Base-by-base conservation (phyloP, 306 rosid genomes). In the Dryas alaskensis region DNA sequence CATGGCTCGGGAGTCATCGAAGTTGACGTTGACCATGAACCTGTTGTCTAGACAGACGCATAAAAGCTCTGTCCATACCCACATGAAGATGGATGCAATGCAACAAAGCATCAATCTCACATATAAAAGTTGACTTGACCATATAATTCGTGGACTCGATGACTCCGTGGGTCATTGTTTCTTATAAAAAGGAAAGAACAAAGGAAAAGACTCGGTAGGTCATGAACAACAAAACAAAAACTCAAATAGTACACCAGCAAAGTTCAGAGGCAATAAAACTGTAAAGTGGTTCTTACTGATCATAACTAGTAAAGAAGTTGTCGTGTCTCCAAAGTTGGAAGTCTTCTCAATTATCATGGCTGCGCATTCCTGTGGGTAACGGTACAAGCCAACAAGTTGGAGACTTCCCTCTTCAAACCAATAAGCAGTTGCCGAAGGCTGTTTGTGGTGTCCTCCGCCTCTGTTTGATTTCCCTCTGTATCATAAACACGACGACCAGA, bases 331-430 rank as follows among this genome's bases (percentile, higher is more conserved):
- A 17, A 10, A 25, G 62, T 58, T 4, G 7, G 22, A 49, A 67
- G 25, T 67, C 73, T 69, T 43, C 67, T 62, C 48, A 60, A 60
- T 40, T 7, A 4, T 19, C 65, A 12, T 25, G 10, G 6, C 8
- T 70, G 54, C n/a, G n/a, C n/a, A 13, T 22, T 46, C 65, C 54
- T 7, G 27, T 55, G 65, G 75, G 65, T 52, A 43, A 57, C 44
- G 5, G 51, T 70, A 25, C 65, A 57, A 12, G 44, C 43, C 54
- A 70, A 25, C 25, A 70, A 57, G 75, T 55, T 70, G n/a, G 49
- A 37, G 7, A 70, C 53, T 16, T 70, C 75, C 75, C 74, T 70
- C 65, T 55, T 70, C 75, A 70, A 70, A 13, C 65, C 48, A 12
- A 13, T 7, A 27, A 70, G 60, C 65, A 70, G 13, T 47, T 9